phyloP scores from a whole-genome alignment of 2,329 filamentous ascomycete genomes.

The Blastomyces silverae region DNA sequence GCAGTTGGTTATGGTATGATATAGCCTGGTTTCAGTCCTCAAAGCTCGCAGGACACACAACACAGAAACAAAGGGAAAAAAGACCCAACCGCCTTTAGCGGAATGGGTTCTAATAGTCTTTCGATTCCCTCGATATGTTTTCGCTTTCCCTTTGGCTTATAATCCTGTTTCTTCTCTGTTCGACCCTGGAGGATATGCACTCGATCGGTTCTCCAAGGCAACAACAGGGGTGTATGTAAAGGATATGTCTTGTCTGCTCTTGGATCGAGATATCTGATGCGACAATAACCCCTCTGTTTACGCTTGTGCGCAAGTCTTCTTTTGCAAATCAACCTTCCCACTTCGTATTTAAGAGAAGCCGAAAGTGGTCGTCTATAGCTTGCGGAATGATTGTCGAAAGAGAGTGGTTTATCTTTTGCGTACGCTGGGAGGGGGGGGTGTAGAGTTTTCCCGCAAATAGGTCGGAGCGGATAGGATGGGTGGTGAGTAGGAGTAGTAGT shows the following conservation, averaged over 20 bases:
- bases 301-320: too few relatives aligned
- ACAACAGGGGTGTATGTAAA: too few relatives aligned
- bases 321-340: too few relatives aligned
- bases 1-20: background rate
- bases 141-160: background rate
- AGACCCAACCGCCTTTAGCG: background rate
- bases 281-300: too few relatives aligned
- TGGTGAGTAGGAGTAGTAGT: background rate
- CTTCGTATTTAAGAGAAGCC: too few relatives aligned
- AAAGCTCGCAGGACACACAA: background rate
- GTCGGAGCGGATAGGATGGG: background rate
- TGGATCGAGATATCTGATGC: too few relatives aligned
- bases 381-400: too few relatives aligned
- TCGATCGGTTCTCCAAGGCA: too few relatives aligned
- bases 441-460: background rate
- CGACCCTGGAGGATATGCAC: too few relatives aligned
- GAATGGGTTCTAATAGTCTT: background rate
- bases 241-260: too few relatives aligned
- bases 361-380: too few relatives aligned
- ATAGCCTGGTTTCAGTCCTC: background rate
- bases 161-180: background rate
- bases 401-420: background rate
- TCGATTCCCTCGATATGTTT: background rate
- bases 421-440: too few relatives aligned
- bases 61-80: slow-evolving; percentile 6